Conservation (phyloP, 371 early-diverging fungal genomes). For the Syncephalis fuscata region DNA sequence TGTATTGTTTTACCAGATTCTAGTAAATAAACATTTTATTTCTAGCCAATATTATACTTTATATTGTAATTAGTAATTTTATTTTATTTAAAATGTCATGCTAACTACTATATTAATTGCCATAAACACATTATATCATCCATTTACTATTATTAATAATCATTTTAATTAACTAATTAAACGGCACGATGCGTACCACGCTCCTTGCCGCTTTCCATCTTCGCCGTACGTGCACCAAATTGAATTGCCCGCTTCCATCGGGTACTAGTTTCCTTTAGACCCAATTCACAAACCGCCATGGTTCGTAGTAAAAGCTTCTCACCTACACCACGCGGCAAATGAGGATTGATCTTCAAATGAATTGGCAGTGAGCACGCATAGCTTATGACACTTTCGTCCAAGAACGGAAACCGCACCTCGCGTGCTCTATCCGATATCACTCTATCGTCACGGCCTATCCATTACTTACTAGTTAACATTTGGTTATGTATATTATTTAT, state of each 20-base stretch:
- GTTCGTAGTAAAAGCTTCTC: constrained; percentile 75
- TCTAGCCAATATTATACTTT: too few species aligned
- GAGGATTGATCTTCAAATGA: constrained; percentile 61
- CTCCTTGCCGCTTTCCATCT: constrained; percentile 54
- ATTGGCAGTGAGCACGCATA: constrained; percentile 54
- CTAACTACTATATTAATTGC: too few species aligned
- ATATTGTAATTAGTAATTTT: too few species aligned
- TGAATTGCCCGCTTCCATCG: constrained; percentile 88
- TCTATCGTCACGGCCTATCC: constrained; percentile 79
- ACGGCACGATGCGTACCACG: constrained; percentile 24
- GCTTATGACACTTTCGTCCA: constrained; percentile 50
- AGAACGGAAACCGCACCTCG: constrained; percentile 82
- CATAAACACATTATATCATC: too few species aligned
- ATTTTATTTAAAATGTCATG: too few species aligned
- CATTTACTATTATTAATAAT: too few species aligned
- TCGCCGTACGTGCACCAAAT: constrained; percentile 90
- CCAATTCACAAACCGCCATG: constrained; percentile 35
- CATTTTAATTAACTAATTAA: too few species aligned
- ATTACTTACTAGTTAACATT: constrained; percentile 38
- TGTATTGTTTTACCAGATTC: too few species aligned
- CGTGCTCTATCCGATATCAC: constrained; percentile 77
- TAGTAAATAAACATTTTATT: too few species aligned
- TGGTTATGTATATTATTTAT: constrained; percentile 63
- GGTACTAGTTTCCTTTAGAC: constrained; percentile 25
- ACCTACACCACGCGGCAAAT: constrained; percentile 66